phyloP scores from a whole-genome alignment of 176 grass and related monocot genomes.

The Phyllostachys edulis region DNA sequence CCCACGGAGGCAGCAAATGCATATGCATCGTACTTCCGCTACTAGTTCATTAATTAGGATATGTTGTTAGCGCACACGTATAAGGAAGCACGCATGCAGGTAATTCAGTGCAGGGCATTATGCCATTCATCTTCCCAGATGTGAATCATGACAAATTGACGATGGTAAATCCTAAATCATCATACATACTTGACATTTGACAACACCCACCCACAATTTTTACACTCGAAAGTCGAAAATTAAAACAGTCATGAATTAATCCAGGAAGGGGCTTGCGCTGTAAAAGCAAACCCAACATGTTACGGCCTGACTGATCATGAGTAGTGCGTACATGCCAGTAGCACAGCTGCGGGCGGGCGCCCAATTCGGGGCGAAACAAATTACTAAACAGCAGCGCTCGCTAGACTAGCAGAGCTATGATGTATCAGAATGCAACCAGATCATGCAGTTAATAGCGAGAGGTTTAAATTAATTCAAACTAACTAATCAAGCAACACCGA shows the following conservation, averaged over 20 bases:
- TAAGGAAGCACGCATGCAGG: background rate
- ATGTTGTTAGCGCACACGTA: background rate
- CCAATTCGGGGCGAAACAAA: background rate
- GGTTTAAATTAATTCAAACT: background rate
- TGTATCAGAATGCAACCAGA: background rate
- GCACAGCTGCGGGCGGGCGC: too few species aligned
- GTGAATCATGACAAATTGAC: background rate
- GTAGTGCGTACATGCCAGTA: too few species aligned
- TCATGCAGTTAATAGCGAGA: background rate
- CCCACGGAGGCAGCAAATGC: background rate
- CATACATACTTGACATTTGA: background rate
- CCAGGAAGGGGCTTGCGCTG: too few species aligned
- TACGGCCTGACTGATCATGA: too few species aligned
- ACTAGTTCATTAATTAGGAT: background rate
- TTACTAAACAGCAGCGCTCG: too few species aligned
- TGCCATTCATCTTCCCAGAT: background rate
- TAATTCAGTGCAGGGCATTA: background rate
- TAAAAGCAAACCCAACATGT: too few species aligned
- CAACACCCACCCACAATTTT: background rate
- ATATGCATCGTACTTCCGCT: background rate
- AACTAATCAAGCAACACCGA: background rate
- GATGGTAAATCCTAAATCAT: background rate
- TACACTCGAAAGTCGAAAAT: too few species aligned
- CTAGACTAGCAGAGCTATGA: background rate
- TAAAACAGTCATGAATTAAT: too few species aligned